Evolutionary conservation across 1,284 basidiomycete genomes (phyloP).

Genomic region (Moesziomyces sp.): DNA sequence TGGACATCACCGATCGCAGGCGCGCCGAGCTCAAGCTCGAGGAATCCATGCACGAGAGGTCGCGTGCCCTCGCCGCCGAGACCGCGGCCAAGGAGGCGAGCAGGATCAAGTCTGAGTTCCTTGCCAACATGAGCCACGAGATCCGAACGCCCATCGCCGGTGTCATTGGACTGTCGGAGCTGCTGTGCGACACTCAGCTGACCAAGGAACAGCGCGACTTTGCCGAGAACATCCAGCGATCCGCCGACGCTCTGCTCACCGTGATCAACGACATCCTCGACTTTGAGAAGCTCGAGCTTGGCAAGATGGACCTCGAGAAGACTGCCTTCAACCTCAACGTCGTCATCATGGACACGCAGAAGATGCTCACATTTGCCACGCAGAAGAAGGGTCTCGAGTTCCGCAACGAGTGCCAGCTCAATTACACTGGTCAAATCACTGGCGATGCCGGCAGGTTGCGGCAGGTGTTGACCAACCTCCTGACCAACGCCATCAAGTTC

Average conservation of each 20-base stretch:
- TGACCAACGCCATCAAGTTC: constrained; percentile 70
- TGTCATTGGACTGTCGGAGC: constrained; percentile 68
- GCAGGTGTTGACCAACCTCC: constrained; percentile 68
- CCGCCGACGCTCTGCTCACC: constrained; percentile 70
- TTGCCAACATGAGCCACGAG: constrained; percentile 70
- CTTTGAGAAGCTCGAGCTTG: constrained; percentile 69
- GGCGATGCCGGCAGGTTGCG: constrained; percentile 60
- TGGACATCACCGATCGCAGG: constrained; percentile 67
- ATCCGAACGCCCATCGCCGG: constrained; percentile 69
- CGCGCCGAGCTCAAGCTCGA: constrained; percentile 63
- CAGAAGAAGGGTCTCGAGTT: constrained; percentile 67
- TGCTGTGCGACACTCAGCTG: constrained; percentile 64
- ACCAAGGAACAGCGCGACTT: constrained; percentile 69
- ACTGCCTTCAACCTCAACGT: constrained; percentile 69
- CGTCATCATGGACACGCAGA: constrained; percentile 65
- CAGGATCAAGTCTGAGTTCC: constrained; percentile 70
- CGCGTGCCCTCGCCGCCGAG: constrained; percentile 65
- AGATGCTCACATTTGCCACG: constrained; percentile 66
- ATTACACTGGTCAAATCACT: constrained; percentile 55
- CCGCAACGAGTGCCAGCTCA: constrained; percentile 57
- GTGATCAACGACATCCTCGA: constrained; percentile 71
- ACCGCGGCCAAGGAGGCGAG: constrained; percentile 71
- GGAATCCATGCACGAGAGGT: constrained; percentile 64
- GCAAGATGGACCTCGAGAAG: constrained; percentile 69
- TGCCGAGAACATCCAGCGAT: constrained; percentile 69